phyloP scores from a whole-genome alignment of 1,284 basidiomycete species.

The Apiotrichum laibachii region DNA sequence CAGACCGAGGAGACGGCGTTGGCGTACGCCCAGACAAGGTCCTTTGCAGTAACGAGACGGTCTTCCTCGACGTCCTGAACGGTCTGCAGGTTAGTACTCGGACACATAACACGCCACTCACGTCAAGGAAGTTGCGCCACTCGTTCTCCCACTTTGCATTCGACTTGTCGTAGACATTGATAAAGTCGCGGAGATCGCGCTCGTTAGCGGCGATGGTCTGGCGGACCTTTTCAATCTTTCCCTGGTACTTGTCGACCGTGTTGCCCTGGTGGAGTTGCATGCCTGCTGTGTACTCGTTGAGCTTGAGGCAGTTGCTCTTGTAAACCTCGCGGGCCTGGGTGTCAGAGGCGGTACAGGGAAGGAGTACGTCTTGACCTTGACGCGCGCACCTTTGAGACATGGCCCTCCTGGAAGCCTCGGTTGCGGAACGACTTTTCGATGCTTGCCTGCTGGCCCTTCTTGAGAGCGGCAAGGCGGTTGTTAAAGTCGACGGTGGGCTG shows the following conservation, averaged over 20 bases:
- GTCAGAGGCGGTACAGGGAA: background rate
- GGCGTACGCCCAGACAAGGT: conserved; percentile 92
- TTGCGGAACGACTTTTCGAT: conserved; percentile 87
- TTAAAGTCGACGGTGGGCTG: conserved; percentile 63
- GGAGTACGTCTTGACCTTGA: background rate
- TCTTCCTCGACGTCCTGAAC: conserved; percentile 97
- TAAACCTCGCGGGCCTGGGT: conserved; percentile 81
- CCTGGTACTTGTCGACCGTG: conserved; percentile 84
- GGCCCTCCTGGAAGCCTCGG: conserved; percentile 76
- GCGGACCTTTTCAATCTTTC: conserved; percentile 84
- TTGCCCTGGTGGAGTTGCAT: conserved; percentile 87
- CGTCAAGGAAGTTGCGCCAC: conserved; percentile 90
- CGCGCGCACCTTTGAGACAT: conserved; percentile 64
- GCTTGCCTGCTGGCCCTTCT: conserved; percentile 61
- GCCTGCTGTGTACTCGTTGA: conserved; percentile 95
- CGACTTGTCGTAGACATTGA: conserved; percentile 76
- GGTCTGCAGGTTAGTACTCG: conserved; percentile 50
- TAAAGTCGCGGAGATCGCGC: conserved; percentile 85
- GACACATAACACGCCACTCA: conserved; percentile 26
- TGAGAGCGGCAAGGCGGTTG: conserved; percentile 67
- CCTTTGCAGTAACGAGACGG: conserved; percentile 87
- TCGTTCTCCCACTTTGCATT: conserved; percentile 83
- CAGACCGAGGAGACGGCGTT: conserved; percentile 95
- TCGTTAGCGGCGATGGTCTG: conserved; percentile 86
- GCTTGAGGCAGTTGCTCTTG: conserved; percentile 86